A percentile compares a stretch with the other conserved stretches of the same genome.
Conservation (phyloP, 176 grass and related monocot genomes). For the Oryza nivara region DNA sequence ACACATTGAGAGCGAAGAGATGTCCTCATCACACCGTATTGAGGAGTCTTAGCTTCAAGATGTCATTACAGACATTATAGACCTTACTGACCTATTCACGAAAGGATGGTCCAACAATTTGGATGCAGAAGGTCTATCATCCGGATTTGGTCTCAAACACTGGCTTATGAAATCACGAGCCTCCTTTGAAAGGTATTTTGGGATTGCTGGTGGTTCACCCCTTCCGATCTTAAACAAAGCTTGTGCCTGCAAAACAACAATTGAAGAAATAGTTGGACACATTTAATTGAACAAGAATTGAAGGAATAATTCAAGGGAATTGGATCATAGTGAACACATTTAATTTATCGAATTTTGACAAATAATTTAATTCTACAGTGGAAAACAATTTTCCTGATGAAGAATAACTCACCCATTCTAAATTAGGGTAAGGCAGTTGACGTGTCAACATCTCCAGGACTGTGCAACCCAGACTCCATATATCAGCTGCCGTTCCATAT, state of each 20-base stretch:
- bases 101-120: conserved; percentile 76
- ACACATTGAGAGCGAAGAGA: too few relatives aligned
- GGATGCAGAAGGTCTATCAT: conserved; percentile 66
- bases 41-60: conserved; percentile 28
- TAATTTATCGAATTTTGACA: too few relatives aligned
- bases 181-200: conserved; percentile 50
- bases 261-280: too few relatives aligned
- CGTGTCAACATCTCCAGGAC: conserved; percentile 77
- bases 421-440: conserved; percentile 56
- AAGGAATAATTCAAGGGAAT: too few relatives aligned
- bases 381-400: not conserved
- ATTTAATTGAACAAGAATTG: too few relatives aligned
- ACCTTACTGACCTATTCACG: conserved; percentile 54
- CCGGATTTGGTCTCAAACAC: conserved; percentile 61
- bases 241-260: conserved; percentile 59
- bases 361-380: too few relatives aligned
- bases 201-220: conserved; percentile 56
- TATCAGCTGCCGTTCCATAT: conserved; percentile 73
- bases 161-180: conserved; percentile 76
- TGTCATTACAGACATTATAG: conserved; percentile 49
- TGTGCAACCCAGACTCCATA: conserved; percentile 82
- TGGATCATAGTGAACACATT: too few relatives aligned
- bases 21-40: too few relatives aligned
- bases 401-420: conserved; percentile 70
- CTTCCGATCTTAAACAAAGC: conserved; percentile 65